Conservation (phyloP, 106 monocot species). For the Dendrobium catenatum region DNA sequence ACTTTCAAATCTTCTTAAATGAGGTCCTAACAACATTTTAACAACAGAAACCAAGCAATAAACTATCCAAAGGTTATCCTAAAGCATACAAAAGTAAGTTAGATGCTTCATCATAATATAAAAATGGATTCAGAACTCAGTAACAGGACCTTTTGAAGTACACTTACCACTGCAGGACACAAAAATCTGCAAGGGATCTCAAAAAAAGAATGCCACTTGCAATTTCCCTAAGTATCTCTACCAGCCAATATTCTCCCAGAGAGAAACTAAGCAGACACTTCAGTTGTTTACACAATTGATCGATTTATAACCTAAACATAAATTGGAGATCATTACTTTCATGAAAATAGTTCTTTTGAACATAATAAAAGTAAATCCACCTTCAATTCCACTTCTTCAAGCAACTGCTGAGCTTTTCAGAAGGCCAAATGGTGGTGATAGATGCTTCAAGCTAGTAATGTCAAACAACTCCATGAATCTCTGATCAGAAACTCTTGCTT, state of each 20-base stretch:
- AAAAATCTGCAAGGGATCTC: neutral
- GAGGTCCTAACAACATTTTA: too few relatives aligned
- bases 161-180: neutral
- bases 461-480: conserved; percentile 48
- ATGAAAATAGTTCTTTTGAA: neutral
- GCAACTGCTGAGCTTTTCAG: neutral
- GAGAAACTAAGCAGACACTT: too few relatives aligned
- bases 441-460: conserved; percentile 23
- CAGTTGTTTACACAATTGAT: too few relatives aligned
- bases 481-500: conserved; percentile 44
- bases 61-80: too few relatives aligned
- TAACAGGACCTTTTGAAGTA: neutral
- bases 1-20: too few relatives aligned
- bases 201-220: neutral
- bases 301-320: too few relatives aligned
- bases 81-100: neutral
- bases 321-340: too few relatives aligned
- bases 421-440: conserved; percentile 1
- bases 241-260: neutral
- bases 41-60: too few relatives aligned
- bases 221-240: conserved; percentile 1
- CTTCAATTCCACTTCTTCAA: neutral
- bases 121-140: neutral
- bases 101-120: neutral
- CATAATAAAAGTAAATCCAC: neutral